These are phyloP conservation scores for Globisporangium camurandrum DNA, from an alignment of 352 stramenopile species.

Conservation along the genomic window DNA sequence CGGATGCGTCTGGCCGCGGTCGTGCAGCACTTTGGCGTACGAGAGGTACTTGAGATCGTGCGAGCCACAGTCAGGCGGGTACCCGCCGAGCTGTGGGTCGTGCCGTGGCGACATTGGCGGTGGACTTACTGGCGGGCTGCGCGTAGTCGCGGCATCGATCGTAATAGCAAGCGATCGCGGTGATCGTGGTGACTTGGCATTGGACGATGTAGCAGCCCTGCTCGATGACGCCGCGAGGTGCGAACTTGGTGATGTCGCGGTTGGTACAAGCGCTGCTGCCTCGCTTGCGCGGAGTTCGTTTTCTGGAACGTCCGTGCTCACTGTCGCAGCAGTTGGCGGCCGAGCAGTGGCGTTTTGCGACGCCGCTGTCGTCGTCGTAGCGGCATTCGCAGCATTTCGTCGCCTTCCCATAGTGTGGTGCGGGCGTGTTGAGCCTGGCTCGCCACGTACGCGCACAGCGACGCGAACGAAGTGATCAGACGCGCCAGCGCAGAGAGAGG, in stretches of 20 bases:
- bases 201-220: too few species aligned
- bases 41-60: slow-evolving; percentile 71
- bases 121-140: neutral
- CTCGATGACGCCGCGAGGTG: too few species aligned
- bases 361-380: too few species aligned
- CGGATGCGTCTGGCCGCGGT: slow-evolving; percentile 60
- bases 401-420: too few species aligned
- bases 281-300: neutral
- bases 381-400: too few species aligned
- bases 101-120: slow-evolving; percentile 26
- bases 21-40: slow-evolving; percentile 64
- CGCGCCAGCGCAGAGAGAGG: too few species aligned
- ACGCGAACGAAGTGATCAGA: too few species aligned
- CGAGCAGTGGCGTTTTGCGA: too few species aligned
- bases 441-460: too few species aligned
- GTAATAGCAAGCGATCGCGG: too few species aligned
- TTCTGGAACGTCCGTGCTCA: neutral
- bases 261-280: neutral
- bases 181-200: too few species aligned
- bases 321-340: neutral
- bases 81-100: slow-evolving; percentile 60
- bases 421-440: too few species aligned
- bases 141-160: neutral
- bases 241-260: neutral
- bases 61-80: slow-evolving; percentile 71